These are phyloP conservation scores for Cryptococcus jaspeensis DNA, from an alignment of 1,284 basidiomycete species.

Conservation along the genomic window DNA sequence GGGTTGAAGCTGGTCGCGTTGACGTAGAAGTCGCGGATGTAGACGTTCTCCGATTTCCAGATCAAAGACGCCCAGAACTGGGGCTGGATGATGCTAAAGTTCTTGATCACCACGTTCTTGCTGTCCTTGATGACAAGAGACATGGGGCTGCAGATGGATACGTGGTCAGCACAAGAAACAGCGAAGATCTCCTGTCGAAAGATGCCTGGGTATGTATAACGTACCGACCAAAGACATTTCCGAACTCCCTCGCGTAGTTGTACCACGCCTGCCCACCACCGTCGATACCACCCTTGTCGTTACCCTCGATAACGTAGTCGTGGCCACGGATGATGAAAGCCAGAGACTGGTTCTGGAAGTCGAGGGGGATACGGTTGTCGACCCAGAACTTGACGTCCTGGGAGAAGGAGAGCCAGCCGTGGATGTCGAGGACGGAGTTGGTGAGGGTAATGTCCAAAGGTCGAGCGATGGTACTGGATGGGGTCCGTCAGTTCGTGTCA, in stretches of 20 bases:
- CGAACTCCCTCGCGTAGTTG: constrained; percentile 54
- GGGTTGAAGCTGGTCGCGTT: constrained; percentile 64
- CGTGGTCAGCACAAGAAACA: not conserved
- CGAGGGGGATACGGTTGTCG: constrained; percentile 59
- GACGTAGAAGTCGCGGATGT: constrained; percentile 55
- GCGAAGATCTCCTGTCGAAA: too few species aligned
- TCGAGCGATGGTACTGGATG: constrained; percentile 15
- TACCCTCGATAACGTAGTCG: constrained; percentile 62
- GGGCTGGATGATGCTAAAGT: constrained; percentile 61
- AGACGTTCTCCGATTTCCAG: constrained; percentile 58
- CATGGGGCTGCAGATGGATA: constrained; percentile 55
- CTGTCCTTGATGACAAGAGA: constrained; percentile 60
- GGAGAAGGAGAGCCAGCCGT: constrained; percentile 61
- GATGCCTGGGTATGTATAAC: constrained; percentile 6
- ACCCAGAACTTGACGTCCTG: constrained; percentile 65
- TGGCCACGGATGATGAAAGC: constrained; percentile 65
- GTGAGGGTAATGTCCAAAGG: constrained; percentile 49
- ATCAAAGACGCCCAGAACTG: constrained; percentile 68
- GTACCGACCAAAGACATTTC: constrained; percentile 58
- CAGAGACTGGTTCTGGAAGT: constrained; percentile 61
- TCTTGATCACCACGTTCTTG: constrained; percentile 54
- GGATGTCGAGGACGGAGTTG: constrained; percentile 58
- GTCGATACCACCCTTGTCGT: constrained; percentile 62
- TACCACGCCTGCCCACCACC: constrained; percentile 65
- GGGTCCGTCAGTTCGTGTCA: not conserved